A percentile compares a stretch with the other conserved stretches of the same genome.
These are phyloP conservation scores for Colletotrichum salicis DNA, from an alignment of 2,329 filamentous ascomycete species.

Conservation along the genomic window DNA sequence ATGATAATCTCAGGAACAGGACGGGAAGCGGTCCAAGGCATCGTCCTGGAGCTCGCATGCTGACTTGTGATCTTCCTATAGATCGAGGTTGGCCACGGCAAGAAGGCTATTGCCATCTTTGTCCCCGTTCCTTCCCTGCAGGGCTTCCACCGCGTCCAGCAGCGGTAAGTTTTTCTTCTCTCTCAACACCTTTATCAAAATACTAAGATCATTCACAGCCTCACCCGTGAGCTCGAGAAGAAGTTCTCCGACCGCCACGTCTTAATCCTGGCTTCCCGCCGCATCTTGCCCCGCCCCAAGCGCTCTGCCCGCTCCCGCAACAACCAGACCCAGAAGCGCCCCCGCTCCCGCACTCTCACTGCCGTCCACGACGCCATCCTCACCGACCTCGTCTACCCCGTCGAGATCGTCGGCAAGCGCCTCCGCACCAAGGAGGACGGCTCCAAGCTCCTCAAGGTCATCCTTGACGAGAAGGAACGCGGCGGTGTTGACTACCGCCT, in stretches of 20 bases:
- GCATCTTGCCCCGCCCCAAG: conserved; percentile 98
- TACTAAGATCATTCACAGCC: conserved; percentile 63
- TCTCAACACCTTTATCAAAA: neutral
- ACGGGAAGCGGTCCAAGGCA: conserved; percentile 81
- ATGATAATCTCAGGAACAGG: conserved; percentile 64
- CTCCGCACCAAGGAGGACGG: conserved; percentile 98
- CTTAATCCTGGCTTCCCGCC: conserved; percentile 97
- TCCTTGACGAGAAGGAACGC: conserved; percentile 99
- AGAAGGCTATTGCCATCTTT: conserved; percentile 99
- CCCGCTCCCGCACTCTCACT: conserved; percentile 95
- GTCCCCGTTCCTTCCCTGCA: conserved; percentile 98
- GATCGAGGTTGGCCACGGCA: conserved; percentile 99
- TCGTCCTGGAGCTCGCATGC: conserved; percentile 80
- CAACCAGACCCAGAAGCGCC: conserved; percentile 98
- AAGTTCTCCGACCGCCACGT: conserved; percentile 99
- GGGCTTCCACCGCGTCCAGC: conserved; percentile 99
- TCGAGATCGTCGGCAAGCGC: conserved; percentile 99
- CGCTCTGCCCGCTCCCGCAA: conserved; percentile 96
- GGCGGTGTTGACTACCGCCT: conserved; percentile 99
- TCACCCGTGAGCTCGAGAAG: conserved; percentile 99
- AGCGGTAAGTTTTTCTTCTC: conserved; percentile 78
- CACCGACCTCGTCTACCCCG: conserved; percentile 97
- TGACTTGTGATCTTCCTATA: conserved; percentile 76
- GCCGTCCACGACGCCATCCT: conserved; percentile 99
- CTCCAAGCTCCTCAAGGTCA: conserved; percentile 97